Base-by-base conservation (phyloP, 2,329 filamentous ascomycete genomes). In the Fusarium bactridioides region DNA sequence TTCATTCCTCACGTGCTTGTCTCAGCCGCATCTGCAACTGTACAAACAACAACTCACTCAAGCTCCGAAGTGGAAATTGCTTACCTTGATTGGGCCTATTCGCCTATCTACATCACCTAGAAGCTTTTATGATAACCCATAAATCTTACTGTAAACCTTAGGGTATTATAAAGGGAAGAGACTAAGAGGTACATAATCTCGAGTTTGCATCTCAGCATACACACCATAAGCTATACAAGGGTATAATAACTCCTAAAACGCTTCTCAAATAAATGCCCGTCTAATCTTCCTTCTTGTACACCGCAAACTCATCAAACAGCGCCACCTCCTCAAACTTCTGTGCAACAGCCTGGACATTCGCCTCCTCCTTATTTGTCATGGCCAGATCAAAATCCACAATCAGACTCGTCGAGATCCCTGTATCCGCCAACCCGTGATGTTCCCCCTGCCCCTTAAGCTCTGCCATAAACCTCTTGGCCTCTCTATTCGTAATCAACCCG, bases 221-320 rank as follows among this genome's bases (percentile, higher is more conserved):
- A 35, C 33, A 35, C 33, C 8, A 35, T 35, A 35, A 35, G 33
- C 33, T 27, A 54, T 40, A 10, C 23, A 40, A 54, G 33, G 50
- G 50, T 40, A 40, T 54, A 40, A 27, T 13, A 40, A 40, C 19
- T 40, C 50, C 18, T 7, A 4, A 25, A 3, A 51, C 18, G 7
- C 29, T 53, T 7, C 7, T 13, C 11, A 35, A 37, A 16, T 4
- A 4, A 53, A 27, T 16, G 19, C 33, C 5, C 4, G 4, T 13
- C 35, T 38, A 37, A 40, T 54, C 57, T 19, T 64, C 61, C 19
- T 64, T 62, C 45, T 62, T 63, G 6, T 64, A 64, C 7, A 54
- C 61, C 18, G 27, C 57, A 62, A 64, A 64, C 45, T 64, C 61
- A 21, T 62, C 61, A 64, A 64, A 64, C 31, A 64, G 4, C 11